These are phyloP conservation scores for Tricholoma terreum DNA, from an alignment of 768 basidiomycete species.

Conservation along the genomic window DNA sequence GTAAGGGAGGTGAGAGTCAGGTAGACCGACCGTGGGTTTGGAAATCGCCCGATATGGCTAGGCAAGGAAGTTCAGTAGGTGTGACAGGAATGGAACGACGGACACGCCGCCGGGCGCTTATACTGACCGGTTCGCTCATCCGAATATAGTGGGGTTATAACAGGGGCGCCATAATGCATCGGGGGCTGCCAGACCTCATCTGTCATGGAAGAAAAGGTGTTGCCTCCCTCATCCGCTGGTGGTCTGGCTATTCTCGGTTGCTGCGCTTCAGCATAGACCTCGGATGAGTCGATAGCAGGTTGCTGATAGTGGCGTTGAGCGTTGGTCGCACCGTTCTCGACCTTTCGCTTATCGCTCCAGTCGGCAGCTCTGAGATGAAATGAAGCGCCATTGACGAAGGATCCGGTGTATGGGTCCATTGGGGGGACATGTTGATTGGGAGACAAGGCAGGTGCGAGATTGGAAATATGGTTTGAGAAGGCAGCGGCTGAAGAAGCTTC, in stretches of 20 bases:
- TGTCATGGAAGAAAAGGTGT: slow-evolving; percentile 20
- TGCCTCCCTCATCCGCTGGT: slow-evolving; percentile 25
- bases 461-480: slow-evolving; percentile 15
- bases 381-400: slow-evolving; percentile 26
- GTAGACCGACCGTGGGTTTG: slow-evolving; percentile 33
- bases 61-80: slow-evolving; percentile 5
- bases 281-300: slow-evolving; percentile 15
- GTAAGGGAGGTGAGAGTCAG: not conserved
- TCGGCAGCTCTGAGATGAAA: slow-evolving; percentile 63
- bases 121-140: slow-evolving; percentile 56
- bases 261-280: slow-evolving; percentile 28
- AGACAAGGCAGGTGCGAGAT: slow-evolving; percentile 17
- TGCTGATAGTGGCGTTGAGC: slow-evolving; percentile 18
- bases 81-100: not conserved
- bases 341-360: slow-evolving; percentile 40
- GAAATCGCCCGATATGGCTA: slow-evolving; percentile 45
- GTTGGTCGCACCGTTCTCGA: slow-evolving; percentile 1
- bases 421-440: slow-evolving; percentile 23
- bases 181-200: slow-evolving; percentile 33
- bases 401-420: slow-evolving; percentile 17
- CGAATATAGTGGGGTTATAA: slow-evolving; percentile 48
- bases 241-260: slow-evolving; percentile 29
- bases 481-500: slow-evolving; percentile 29
- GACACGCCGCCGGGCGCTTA: slow-evolving; percentile 1
- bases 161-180: slow-evolving; percentile 42